Evolutionary conservation across 805 yeast species (phyloP), one percentile per base, ranked within the genome.

Genomic region (Cyberlindnera misumaiensis): DNA sequence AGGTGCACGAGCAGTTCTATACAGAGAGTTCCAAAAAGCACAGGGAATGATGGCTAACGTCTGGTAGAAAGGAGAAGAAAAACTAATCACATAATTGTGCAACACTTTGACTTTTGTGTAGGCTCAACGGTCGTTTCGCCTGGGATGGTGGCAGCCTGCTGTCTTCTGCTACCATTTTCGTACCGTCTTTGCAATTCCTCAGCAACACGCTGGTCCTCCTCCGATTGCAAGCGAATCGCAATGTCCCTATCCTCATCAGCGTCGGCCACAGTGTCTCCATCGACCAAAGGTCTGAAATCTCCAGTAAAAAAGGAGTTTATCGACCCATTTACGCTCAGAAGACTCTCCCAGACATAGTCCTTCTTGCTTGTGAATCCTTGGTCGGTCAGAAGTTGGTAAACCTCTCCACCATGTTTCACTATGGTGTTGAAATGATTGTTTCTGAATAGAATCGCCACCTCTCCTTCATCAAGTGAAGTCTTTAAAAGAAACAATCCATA

Each of bases 391-490:
- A 90, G 64, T 5, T 75, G 59, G 53, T 74, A 87, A 25, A 90
- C 63, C 22, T 66, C 67, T 30, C 60, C 62, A 13, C 56, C 59
- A 16, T 58, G 56, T 52, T 79, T 80, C 41, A 59, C 72, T 10
- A 89, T 55, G 0, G 96, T 86, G 46, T 73, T 73, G 60, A 85
- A 90, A 58, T 88, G 96, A 58, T 93, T 89, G 59, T 93, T 90
- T 53, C 97, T 71, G 64, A 89, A 93, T 44, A 90, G 73, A 0
- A 90, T 77, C 1, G 80, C 74, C 39, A 80, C 68, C 6, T 79
- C 71, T 30, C 78, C 78, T 12, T 70, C 68, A 1, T 59, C 53
- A 20, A 85, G 55, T 4, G 67, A 51, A 5, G 60, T 56, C 42
- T 64, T 63, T 44, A 84, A 56, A 37, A 63, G 62, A 1, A 55